These are phyloP conservation scores for Aaosphaeria arxii DNA, from an alignment of 2,329 filamentous ascomycete genomes.

Conservation along the genomic window DNA sequence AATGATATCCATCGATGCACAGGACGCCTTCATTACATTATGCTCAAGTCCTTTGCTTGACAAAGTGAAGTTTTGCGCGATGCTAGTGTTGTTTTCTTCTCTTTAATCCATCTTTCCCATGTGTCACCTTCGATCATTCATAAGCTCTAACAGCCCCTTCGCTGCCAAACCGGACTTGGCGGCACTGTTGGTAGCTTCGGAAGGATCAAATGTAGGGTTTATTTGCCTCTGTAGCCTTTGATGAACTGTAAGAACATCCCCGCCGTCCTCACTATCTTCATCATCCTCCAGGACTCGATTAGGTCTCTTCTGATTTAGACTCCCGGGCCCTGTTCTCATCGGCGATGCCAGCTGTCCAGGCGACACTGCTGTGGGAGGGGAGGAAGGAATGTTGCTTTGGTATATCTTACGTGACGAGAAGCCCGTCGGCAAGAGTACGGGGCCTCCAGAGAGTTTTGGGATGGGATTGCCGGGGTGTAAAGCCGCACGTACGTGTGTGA, in stretches of 20 bases:
- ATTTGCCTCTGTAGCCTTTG: constrained; percentile 22
- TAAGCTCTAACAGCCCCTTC: constrained; percentile 52
- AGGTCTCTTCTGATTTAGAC: constrained; percentile 12
- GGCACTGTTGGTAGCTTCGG: too few species aligned
- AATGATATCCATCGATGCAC: too few species aligned
- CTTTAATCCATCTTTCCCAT: neutral
- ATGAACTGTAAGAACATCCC: constrained; percentile 13
- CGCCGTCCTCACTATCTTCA: constrained; percentile 6
- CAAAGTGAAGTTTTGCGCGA: too few species aligned
- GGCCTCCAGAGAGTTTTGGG: constrained; percentile 34
- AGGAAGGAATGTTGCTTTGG: constrained; percentile 23
- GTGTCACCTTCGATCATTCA: constrained; percentile 18
- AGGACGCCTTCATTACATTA: too few species aligned
- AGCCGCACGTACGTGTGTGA: constrained; percentile 20
- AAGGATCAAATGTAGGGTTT: constrained; percentile 15
- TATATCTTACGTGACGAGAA: constrained; percentile 38
- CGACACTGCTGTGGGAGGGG: constrained; percentile 22
- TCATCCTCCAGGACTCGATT: constrained; percentile 9
- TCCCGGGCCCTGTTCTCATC: constrained; percentile 8
- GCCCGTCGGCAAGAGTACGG: constrained; percentile 37
- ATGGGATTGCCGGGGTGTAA: constrained; percentile 22
- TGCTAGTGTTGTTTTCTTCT: too few species aligned
- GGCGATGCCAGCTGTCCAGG: constrained; percentile 22
- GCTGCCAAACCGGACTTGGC: constrained; percentile 51
- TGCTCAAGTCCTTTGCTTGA: too few species aligned